Conservation (phyloP, 2,329 filamentous ascomycete species). For the Calonectria honghensis region DNA sequence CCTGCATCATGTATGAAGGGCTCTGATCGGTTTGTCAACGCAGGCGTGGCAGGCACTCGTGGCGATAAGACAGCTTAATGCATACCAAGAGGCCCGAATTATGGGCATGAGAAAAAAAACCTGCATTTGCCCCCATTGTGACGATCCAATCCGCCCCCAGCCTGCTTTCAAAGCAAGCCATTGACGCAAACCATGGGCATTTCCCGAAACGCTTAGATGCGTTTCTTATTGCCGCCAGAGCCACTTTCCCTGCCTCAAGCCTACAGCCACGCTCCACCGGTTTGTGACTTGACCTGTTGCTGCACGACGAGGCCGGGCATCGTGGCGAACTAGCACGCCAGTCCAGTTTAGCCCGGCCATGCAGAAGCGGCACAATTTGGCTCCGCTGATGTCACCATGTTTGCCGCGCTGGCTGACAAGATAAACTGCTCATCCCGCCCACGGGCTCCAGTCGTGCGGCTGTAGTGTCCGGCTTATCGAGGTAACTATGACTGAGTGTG, state of each 20-base stretch:
- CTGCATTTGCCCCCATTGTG: slow-evolving; percentile 9
- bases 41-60: neutral
- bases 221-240: slow-evolving; percentile 6
- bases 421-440: slow-evolving; percentile 14
- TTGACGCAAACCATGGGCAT: slow-evolving; percentile 8
- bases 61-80: slow-evolving; percentile 16
- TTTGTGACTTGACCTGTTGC: slow-evolving; percentile 1
- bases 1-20: slow-evolving; percentile 12
- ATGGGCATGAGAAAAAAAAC: slow-evolving; percentile 6
- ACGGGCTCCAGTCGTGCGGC: slow-evolving; percentile 11
- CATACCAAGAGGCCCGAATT: slow-evolving; percentile 14
- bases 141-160: neutral
- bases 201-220: slow-evolving; percentile 18
- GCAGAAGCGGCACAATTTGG: neutral
- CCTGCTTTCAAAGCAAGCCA: neutral
- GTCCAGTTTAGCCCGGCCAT: neutral
- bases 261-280: slow-evolving; percentile 14
- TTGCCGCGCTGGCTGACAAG: neutral
- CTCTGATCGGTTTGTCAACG: neutral
- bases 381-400: slow-evolving; percentile 8
- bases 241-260: neutral
- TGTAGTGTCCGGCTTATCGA: neutral
- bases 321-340: slow-evolving; percentile 9
- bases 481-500: neutral
- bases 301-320: neutral